Evolutionary conservation across 2,329 filamentous ascomycete species (phyloP).

Genomic region (Hypomyces perniciosus): DNA sequence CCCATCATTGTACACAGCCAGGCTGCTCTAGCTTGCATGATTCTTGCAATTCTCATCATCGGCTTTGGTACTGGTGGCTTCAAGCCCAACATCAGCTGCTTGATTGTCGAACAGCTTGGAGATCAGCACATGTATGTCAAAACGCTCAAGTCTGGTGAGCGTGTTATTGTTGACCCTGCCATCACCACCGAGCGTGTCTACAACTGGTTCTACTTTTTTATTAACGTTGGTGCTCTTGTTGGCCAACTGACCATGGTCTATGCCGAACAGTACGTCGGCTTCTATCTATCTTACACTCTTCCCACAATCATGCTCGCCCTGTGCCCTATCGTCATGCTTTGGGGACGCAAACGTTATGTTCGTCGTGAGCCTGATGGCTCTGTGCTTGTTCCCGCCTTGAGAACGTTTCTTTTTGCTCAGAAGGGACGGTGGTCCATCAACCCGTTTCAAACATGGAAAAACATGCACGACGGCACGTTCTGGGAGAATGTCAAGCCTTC

Average conservation of each 20-base stretch:
- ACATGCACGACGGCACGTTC: not conserved
- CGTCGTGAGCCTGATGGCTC: constrained; percentile 8
- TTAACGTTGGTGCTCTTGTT: constrained; percentile 13
- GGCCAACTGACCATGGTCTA: constrained; percentile 9
- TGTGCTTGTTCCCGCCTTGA: constrained; percentile 9
- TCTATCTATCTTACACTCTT: constrained; percentile 11
- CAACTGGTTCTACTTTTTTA: constrained; percentile 10
- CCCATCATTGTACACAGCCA: constrained; percentile 49
- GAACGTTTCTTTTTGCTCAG: constrained; percentile 4
- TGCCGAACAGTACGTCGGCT: constrained; percentile 12
- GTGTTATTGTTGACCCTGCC: constrained; percentile 13
- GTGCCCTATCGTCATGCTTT: constrained; percentile 5
- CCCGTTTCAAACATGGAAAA: constrained; percentile 8
- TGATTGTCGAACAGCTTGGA: constrained; percentile 10
- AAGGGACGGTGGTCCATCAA: constrained; percentile 3
- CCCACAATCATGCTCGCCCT: constrained; percentile 11
- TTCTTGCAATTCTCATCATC: constrained; percentile 51
- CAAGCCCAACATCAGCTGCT: constrained; percentile 12
- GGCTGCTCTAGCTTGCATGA: constrained; percentile 55
- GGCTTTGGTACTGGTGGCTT: constrained; percentile 12
- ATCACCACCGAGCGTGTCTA: constrained; percentile 10
- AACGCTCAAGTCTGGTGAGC: constrained; percentile 13
- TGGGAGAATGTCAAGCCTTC: constrained; percentile 6
- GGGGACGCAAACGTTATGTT: constrained; percentile 4
- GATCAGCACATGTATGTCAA: constrained; percentile 9